These are phyloP conservation scores for Rhinocladiella similis DNA, from an alignment of 2,329 filamentous ascomycete species.

Conservation along the genomic window DNA sequence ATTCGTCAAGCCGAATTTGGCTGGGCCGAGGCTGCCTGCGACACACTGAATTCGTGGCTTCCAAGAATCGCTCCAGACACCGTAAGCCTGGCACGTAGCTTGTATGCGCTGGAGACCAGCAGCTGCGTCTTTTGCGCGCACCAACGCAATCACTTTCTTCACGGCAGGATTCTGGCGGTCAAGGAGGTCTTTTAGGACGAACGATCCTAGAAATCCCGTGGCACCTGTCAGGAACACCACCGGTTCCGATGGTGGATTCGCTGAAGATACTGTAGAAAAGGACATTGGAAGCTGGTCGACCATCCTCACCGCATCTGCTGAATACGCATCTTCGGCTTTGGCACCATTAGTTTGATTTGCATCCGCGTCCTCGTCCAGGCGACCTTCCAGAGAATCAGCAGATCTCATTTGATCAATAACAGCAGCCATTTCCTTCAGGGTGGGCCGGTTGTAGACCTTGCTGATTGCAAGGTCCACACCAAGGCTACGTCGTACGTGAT, in stretches of 20 bases:
- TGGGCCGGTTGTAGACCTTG: slow-evolving; percentile 68
- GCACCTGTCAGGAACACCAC: slow-evolving; percentile 84
- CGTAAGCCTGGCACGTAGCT: slow-evolving; percentile 71
- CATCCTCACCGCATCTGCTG: slow-evolving; percentile 49
- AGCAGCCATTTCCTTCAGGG: slow-evolving; percentile 57
- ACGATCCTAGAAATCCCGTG: slow-evolving; percentile 85
- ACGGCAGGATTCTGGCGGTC: slow-evolving; percentile 52
- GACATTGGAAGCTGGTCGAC: slow-evolving; percentile 48
- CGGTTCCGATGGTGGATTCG: slow-evolving; percentile 35
- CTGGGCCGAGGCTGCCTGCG: slow-evolving; percentile 71
- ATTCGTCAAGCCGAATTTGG: slow-evolving; percentile 70
- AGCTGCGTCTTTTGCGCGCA: slow-evolving; percentile 65
- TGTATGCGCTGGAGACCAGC: slow-evolving; percentile 65
- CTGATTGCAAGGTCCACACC: slow-evolving; percentile 65
- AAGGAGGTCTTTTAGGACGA: slow-evolving; percentile 74
- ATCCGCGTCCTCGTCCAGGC: slow-evolving; percentile 38
- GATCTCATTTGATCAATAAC: slow-evolving; percentile 48
- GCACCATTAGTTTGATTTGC: slow-evolving; percentile 36
- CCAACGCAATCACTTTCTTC: slow-evolving; percentile 70
- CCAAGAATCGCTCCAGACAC: slow-evolving; percentile 76
- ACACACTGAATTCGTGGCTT: slow-evolving; percentile 64
- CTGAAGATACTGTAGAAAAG: slow-evolving; percentile 34
- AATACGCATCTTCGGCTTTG: slow-evolving; percentile 49
- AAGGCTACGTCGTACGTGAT: slow-evolving; percentile 65
- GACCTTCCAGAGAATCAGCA: slow-evolving; percentile 32